These are phyloP conservation scores for Cardamine resedifolia DNA, from an alignment of 345 rosid species.

Conservation along the genomic window DNA sequence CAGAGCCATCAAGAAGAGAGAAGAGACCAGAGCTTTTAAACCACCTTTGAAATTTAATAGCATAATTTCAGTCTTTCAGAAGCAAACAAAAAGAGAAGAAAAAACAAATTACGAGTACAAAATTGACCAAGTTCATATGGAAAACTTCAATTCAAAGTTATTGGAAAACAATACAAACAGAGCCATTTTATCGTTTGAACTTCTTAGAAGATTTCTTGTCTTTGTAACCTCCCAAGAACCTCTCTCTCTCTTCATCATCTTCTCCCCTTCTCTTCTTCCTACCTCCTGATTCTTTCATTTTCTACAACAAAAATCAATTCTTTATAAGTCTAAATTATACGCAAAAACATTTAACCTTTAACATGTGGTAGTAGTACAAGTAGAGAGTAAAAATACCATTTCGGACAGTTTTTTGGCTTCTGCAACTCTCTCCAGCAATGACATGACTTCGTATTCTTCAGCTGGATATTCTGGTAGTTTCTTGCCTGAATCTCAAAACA, in stretches of 20 bases:
- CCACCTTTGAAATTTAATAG: not conserved
- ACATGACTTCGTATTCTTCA: slow-evolving; percentile 73
- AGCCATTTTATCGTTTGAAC: slow-evolving; percentile 31
- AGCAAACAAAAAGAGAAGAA: not conserved
- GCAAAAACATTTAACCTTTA: not conserved
- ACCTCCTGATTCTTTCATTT: slow-evolving; percentile 55
- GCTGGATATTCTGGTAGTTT: slow-evolving; percentile 73
- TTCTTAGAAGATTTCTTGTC: slow-evolving; percentile 52
- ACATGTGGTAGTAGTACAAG: too few species aligned
- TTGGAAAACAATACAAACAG: not conserved
- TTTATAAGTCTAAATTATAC: not conserved
- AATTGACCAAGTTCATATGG: not conserved
- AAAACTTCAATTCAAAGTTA: not conserved
- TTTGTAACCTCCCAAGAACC: slow-evolving; percentile 45
- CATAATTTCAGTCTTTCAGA: not conserved
- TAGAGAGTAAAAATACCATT: slow-evolving; percentile 42
- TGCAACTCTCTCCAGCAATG: slow-evolving; percentile 55
- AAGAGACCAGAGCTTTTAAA: not conserved
- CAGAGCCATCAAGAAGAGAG: not conserved
- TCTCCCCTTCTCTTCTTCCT: slow-evolving; percentile 53
- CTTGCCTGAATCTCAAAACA: slow-evolving; percentile 52
- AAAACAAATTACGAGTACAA: slow-evolving; percentile 6
- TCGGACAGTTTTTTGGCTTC: slow-evolving; percentile 71
- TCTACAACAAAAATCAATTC: slow-evolving; percentile 42
- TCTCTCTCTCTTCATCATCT: slow-evolving; percentile 63